A percentile compares a stretch with the other conserved stretches of the same genome.
These are phyloP conservation scores for Dendrobium nobile DNA, from an alignment of 106 monocot genomes.

Conservation along the genomic window DNA sequence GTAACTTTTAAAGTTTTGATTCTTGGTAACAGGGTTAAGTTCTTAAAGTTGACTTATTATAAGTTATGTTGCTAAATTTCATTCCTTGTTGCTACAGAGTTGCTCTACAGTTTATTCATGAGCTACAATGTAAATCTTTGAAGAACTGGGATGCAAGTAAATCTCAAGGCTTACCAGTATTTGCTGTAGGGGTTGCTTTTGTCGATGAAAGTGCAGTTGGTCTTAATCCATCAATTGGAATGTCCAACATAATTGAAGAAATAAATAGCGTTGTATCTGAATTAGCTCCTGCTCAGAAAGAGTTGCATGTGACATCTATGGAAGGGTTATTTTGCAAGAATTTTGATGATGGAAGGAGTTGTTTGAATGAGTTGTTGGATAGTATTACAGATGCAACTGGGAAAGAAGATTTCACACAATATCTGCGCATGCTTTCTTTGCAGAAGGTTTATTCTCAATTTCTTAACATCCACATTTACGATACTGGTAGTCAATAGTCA, in stretches of 20 bases:
- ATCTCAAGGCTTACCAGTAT: constrained; percentile 77
- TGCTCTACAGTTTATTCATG: constrained; percentile 85
- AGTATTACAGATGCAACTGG: constrained; percentile 72
- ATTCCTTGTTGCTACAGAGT: constrained; percentile 34
- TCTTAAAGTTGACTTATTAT: background rate
- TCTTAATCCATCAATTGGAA: constrained; percentile 10
- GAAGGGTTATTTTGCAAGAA: constrained; percentile 39
- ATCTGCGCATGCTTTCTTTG: constrained; percentile 60
- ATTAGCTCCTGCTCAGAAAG: constrained; percentile 32
- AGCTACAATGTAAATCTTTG: constrained; percentile 78
- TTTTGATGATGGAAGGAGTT: constrained; percentile 23
- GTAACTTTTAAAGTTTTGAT: background rate
- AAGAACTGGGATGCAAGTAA: constrained; percentile 91
- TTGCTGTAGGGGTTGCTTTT: constrained; percentile 82
- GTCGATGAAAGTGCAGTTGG: constrained; percentile 58
- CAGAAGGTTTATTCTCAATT: constrained; percentile 60
- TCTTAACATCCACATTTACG: background rate
- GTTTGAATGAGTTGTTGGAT: constrained; percentile 35
- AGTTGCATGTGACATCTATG: constrained; percentile 54
- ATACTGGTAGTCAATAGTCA: background rate
- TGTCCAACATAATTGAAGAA: constrained; percentile 40
- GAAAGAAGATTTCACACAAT: constrained; percentile 71
- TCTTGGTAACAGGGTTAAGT: background rate
- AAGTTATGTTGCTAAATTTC: constrained; percentile 2
- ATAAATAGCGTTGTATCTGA: constrained; percentile 48